Evolutionary conservation across 2,329 filamentous ascomycete species (phyloP).

Genomic region (Endocalyx cinctus): DNA sequence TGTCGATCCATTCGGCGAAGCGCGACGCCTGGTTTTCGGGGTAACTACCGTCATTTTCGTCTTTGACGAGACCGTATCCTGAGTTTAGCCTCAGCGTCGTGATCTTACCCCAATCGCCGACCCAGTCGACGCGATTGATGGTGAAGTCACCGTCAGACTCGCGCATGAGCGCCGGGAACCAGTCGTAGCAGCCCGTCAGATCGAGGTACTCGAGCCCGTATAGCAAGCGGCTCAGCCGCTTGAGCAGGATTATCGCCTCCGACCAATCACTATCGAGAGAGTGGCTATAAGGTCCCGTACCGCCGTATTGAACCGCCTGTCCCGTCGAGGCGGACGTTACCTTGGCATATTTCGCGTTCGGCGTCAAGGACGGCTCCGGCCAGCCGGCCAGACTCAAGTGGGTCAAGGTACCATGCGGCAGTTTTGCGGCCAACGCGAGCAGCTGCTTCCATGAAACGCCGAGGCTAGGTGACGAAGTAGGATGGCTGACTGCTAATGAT

Average conservation of each 20-base stretch:
- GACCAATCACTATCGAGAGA: slow-evolving; percentile 54
- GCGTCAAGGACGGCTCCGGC: slow-evolving; percentile 56
- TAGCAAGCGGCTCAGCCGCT: slow-evolving; percentile 47
- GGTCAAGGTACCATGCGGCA: slow-evolving; percentile 51
- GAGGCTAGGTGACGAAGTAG: slow-evolving; percentile 18
- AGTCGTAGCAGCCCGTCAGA: slow-evolving; percentile 53
- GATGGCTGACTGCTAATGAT: slow-evolving; percentile 48
- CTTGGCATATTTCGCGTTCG: slow-evolving; percentile 45
- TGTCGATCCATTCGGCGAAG: slow-evolving; percentile 31
- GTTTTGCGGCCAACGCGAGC: slow-evolving; percentile 46
- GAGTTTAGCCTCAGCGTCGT: slow-evolving; percentile 39
- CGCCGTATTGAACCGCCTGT: slow-evolving; percentile 45
- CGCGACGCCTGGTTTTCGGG: slow-evolving; percentile 27
- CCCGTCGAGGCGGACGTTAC: slow-evolving; percentile 40
- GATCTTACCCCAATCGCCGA: slow-evolving; percentile 49
- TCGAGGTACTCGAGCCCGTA: slow-evolving; percentile 59
- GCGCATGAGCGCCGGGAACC: slow-evolving; percentile 45
- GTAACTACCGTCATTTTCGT: slow-evolving; percentile 31
- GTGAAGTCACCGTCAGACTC: slow-evolving; percentile 36
- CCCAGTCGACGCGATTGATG: slow-evolving; percentile 46
- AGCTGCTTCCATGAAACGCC: slow-evolving; percentile 59
- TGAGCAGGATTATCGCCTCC: slow-evolving; percentile 52
- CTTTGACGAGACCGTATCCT: slow-evolving; percentile 35
- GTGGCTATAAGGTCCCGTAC: slow-evolving; percentile 54
- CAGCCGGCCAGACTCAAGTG: slow-evolving; percentile 59